Evolutionary conservation across 129 eudicot species (phyloP), one percentile per base, ranked within the genome.

Genomic region (Heracleum sosnowskyi): DNA sequence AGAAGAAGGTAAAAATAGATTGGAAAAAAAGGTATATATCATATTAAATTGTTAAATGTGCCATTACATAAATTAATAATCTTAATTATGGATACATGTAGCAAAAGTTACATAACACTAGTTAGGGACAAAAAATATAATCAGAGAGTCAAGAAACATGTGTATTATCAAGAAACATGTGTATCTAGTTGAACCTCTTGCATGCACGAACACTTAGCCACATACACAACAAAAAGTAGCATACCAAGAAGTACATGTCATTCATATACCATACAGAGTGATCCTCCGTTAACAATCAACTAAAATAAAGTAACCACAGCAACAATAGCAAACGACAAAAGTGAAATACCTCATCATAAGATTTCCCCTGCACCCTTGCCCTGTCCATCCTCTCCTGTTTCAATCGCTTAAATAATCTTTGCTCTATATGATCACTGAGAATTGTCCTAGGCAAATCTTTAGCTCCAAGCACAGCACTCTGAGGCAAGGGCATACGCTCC

Each of bases 381-480:
- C 98, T 89, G 35, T 91, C 96, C 76, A 28, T 82, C 82, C 96
- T 87, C 69, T 94, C 98, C 51, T 90, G 91, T 80, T 86, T 91
- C 85, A 94, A 73, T 63, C 79, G 83, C 81, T 77, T 83, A 57
- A 85, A 84, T 77, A 94, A 82, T n/a, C 97, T 87, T 20, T 79
- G 83, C 84, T 94, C 98, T 73, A 91, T 90, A 83, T 91, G 97
- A 83, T 91, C 97, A 74, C 98, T 94, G 55, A 94, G 92, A 63
- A 86, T 86, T 51, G 98, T 89, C 79, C 91, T 84, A 62, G 98
- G 97, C 81, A 94, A 82, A 88, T 94, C 97, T 82, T 90, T 94
- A 31, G 97, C 98, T 76, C 98, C 98, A 76, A 94, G 98, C 83
- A 94, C 97, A 72, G 96, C 92, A 90, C 92, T 91, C 77, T 94